Evolutionary conservation across 2,329 filamentous ascomycete genomes (phyloP).

Genomic region (Arthroderma sp.): DNA sequence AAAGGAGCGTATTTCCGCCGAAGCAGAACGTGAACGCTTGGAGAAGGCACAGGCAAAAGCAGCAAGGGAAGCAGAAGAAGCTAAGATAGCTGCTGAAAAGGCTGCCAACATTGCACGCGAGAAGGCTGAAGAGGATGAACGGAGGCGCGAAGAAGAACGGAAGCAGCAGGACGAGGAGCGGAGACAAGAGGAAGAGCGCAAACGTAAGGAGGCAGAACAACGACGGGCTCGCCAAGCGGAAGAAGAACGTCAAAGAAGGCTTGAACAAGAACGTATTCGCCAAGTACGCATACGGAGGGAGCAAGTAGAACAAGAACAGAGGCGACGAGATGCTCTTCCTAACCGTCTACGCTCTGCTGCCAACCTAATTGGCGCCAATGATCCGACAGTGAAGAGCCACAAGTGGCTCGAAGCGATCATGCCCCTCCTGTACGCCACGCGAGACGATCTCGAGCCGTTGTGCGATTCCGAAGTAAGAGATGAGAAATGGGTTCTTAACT

Average conservation of each 20-base stretch:
- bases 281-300: slow-evolving; percentile 34
- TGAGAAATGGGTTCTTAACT: slow-evolving; percentile 40
- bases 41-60: slow-evolving; percentile 16
- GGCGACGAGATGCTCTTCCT: slow-evolving; percentile 36
- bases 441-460: slow-evolving; percentile 31
- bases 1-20: slow-evolving; percentile 10
- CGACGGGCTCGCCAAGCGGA: slow-evolving; percentile 35
- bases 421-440: slow-evolving; percentile 35
- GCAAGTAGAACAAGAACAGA: slow-evolving; percentile 36
- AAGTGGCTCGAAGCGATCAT: slow-evolving; percentile 37
- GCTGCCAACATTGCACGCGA: slow-evolving; percentile 28
- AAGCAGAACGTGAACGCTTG: slow-evolving; percentile 14
- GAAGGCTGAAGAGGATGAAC: slow-evolving; percentile 28
- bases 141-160: slow-evolving; percentile 23
- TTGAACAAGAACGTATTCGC: slow-evolving; percentile 33
- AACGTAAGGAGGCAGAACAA: slow-evolving; percentile 32
- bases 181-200: slow-evolving; percentile 18
- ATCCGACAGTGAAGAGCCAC: slow-evolving; percentile 31
- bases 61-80: slow-evolving; percentile 22
- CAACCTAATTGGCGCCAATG: slow-evolving; percentile 34
- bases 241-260: slow-evolving; percentile 34
- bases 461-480: slow-evolving; percentile 28
- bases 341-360: slow-evolving; percentile 35
- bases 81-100: slow-evolving; percentile 21
- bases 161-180: slow-evolving; percentile 28